Percentiles rank a stretch among this genome's conserved stretches.
Conservation (phyloP, 768 basidiomycete species). For the Sporobolomyces roseus region DNA sequence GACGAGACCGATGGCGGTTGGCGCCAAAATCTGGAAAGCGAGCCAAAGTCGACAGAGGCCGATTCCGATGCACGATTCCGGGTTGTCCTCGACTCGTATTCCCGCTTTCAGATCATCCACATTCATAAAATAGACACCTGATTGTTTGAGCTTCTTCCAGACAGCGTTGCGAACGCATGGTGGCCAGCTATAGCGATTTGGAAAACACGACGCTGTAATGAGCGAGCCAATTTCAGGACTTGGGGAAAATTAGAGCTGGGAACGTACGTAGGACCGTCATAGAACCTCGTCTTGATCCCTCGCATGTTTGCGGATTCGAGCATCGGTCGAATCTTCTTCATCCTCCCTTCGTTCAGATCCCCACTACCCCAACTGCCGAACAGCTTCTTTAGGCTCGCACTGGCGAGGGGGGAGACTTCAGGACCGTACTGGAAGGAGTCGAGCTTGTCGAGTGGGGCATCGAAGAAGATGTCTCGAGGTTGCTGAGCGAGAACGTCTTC, state of each 20-base stretch:
- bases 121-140: not conserved
- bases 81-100: not conserved
- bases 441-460: not conserved
- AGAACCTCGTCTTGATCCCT: not conserved
- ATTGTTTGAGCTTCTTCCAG: not conserved
- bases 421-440: not conserved
- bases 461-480: constrained; percentile 2
- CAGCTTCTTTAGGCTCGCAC: not conserved
- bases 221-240: not conserved
- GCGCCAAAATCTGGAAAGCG: not conserved
- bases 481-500: not conserved
- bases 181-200: not conserved
- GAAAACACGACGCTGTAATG: not conserved
- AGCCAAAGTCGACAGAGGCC: not conserved
- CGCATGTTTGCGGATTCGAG: not conserved
- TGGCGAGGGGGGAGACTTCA: not conserved
- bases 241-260: not conserved
- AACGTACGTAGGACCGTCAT: not conserved
- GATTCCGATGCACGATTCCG: not conserved
- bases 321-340: not conserved
- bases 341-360: not conserved
- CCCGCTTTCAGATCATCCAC: not conserved
- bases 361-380: not conserved
- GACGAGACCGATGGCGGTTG: not conserved
- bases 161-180: not conserved